Evolutionary conservation across 768 basidiomycete species (phyloP), one percentile per base, ranked within the genome.

Genomic region (Pulveroboletus sp.): DNA sequence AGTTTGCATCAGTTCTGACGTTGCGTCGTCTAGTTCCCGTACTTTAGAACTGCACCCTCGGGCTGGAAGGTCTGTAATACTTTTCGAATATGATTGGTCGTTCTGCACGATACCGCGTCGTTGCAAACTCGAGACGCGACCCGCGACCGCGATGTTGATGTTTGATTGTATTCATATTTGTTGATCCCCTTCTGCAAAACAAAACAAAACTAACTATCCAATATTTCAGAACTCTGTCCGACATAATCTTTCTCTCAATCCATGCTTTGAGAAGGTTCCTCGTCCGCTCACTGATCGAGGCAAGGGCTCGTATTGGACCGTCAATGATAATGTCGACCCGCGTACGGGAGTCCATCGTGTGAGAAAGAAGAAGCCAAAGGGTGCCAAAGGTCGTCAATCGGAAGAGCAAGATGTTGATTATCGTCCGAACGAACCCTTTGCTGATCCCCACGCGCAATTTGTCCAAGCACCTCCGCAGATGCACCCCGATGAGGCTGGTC

Each of bases 251-350:
- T 93, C 90, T 6, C 76, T 93, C 53, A 93, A 93, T 58, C 89
- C 90, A 45, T 93, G 89, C 63, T 93, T 93, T 60, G 88, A 91
- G 69, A 93, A 93, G 69, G 86, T 92, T 5, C 84, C 90, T 3
- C 86, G 90, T n/a, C 90, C 90, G 11, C 79, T 93, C 57, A 93
- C 90, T 6, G 90, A 93, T 61, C 83, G 90, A 45, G 90, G 90
- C 46, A 93, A 93, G 62, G 90, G 90, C 18, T 91, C 88, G 0
- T 93, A 92, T 62, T 93, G 90, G 90, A 91, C 89, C 0, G 90
- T 93, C 54, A 90, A 92, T 60, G 89, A 92, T 60, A 86, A 87
- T 59, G 87, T 92, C 39, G 89, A 92, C 61, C 89, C 89, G 43
- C 86, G 89, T 36, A 91, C 90, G 4, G 90, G 90, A 32, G 90